Conservation (phyloP, 495 filamentous ascomycete genomes). For the Penicillium silybi region DNA sequence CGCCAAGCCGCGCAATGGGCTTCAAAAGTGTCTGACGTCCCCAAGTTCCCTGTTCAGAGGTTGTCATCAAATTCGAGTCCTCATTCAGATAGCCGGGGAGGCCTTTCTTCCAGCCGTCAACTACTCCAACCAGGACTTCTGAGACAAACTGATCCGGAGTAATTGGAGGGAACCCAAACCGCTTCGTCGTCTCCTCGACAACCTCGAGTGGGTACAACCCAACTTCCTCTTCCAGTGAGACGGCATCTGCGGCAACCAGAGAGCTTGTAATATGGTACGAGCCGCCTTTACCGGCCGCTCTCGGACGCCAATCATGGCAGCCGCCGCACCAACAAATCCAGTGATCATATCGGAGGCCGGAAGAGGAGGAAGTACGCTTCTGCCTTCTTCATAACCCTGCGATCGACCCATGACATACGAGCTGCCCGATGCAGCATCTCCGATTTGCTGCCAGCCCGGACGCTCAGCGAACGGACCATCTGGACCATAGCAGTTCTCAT, state of each 20-base stretch:
- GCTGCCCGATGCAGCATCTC: constrained; percentile 31
- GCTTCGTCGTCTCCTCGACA: neutral
- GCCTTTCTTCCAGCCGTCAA: constrained; percentile 28
- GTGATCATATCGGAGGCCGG: constrained; percentile 71
- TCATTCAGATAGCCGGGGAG: constrained; percentile 21
- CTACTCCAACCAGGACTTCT: constrained; percentile 24
- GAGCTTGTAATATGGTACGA: constrained; percentile 24
- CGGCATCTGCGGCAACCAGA: constrained; percentile 3
- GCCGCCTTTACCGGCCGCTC: constrained; percentile 25
- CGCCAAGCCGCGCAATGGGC: constrained; percentile 21
- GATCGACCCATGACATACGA: constrained; percentile 26
- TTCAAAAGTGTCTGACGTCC: constrained; percentile 18
- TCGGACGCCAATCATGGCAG: constrained; percentile 44
- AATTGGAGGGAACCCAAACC: too few relatives aligned
- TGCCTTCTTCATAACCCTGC: constrained; percentile 58
- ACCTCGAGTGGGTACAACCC: constrained; percentile 3
- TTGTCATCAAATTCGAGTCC: constrained; percentile 25
- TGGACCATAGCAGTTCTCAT: constrained; percentile 61
- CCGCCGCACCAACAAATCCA: constrained; percentile 52
- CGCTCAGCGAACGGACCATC: constrained; percentile 30
- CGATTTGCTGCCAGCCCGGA: constrained; percentile 47
- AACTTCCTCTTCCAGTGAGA: constrained; percentile 2
- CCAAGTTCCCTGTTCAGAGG: constrained; percentile 21
- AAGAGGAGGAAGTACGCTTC: constrained; percentile 62
- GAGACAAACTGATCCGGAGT: constrained; percentile 20